Evolutionary conservation across 2,329 filamentous ascomycete species (phyloP).

Genomic region (Talaromyces verruculosus): DNA sequence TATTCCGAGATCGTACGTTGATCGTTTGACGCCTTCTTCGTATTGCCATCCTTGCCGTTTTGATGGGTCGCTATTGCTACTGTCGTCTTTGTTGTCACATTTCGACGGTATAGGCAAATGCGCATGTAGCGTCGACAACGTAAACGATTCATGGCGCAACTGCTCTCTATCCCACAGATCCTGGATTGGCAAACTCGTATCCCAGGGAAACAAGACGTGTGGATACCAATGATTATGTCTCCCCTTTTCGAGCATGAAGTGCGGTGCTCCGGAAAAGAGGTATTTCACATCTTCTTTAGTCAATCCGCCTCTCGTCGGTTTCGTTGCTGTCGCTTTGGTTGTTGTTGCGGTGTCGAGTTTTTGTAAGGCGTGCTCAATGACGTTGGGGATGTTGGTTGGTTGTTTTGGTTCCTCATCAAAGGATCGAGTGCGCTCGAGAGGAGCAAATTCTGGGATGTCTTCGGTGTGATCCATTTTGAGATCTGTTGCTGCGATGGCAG

Average conservation of each 20-base stretch:
- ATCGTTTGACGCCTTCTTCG: slow-evolving; percentile 33
- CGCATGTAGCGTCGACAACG: slow-evolving; percentile 45
- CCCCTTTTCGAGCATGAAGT: slow-evolving; percentile 47
- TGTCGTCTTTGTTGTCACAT: slow-evolving; percentile 25
- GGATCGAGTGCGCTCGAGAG: slow-evolving; percentile 19
- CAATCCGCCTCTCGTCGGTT: slow-evolving; percentile 19
- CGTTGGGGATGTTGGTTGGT: slow-evolving; percentile 31
- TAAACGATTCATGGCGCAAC: slow-evolving; percentile 44
- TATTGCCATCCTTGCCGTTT: slow-evolving; percentile 25
- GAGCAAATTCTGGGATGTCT: background rate
- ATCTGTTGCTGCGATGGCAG: background rate
- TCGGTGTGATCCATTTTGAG: slow-evolving; percentile 6
- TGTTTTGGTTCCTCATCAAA: slow-evolving; percentile 29
- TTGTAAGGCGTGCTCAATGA: slow-evolving; percentile 28
- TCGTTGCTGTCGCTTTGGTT: background rate
- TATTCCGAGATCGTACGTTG: slow-evolving; percentile 46
- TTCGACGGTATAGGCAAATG: slow-evolving; percentile 45
- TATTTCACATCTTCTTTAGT: slow-evolving; percentile 41
- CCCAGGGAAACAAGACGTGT: slow-evolving; percentile 48
- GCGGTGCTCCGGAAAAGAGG: slow-evolving; percentile 46
- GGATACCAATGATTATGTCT: slow-evolving; percentile 42
- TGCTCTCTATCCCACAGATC: slow-evolving; percentile 42
- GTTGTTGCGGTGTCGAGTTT: background rate
- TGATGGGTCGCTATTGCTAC: slow-evolving; percentile 23
- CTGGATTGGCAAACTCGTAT: slow-evolving; percentile 41